Percentiles rank a stretch among this genome's conserved stretches.
Conservation (phyloP, 371 early-diverging fungal genomes). For the Syncephalastrum contaminatum region DNA sequence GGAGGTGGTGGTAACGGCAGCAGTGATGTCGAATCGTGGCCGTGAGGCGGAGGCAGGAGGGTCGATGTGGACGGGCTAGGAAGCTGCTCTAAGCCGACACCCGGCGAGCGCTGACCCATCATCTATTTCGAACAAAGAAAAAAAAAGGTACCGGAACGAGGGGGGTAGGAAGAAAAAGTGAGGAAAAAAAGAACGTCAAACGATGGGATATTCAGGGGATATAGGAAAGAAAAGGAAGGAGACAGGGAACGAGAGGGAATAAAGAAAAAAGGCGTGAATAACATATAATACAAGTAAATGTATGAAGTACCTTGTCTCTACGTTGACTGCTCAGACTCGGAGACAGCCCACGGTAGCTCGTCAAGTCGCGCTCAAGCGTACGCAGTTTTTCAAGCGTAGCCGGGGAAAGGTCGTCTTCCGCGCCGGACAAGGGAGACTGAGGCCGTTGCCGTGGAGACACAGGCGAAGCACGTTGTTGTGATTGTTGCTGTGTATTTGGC, state of each 20-base stretch:
- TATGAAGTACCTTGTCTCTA: constrained; percentile 4
- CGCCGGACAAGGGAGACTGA: constrained; percentile 12
- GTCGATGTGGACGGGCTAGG: constrained; percentile 16
- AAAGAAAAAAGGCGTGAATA: too few species aligned
- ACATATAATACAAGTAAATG: too few species aligned
- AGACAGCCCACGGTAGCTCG: constrained; percentile 5
- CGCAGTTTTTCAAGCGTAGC: constrained; percentile 10
- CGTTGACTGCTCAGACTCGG: constrained; percentile 4
- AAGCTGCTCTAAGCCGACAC: constrained; percentile 4
- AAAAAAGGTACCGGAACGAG: constrained; percentile 4
- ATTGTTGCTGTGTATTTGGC: constrained; percentile 8
- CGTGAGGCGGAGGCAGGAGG: constrained; percentile 10
- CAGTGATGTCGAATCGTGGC: constrained; percentile 11
- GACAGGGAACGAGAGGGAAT: neutral
- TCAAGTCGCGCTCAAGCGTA: constrained; percentile 10
- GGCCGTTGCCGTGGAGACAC: constrained; percentile 10
- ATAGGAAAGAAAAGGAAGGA: neutral
- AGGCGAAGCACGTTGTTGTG: constrained; percentile 10
- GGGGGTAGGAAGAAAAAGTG: neutral
- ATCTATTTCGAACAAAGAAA: constrained; percentile 6
- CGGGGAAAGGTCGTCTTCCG: constrained; percentile 7
- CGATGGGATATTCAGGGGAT: neutral
- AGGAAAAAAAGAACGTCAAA: neutral
- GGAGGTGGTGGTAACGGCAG: constrained; percentile 36
- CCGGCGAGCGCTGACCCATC: neutral